These are phyloP conservation scores for Aphanomyces euteiches DNA, from an alignment of 352 stramenopile genomes.

Conservation along the genomic window DNA sequence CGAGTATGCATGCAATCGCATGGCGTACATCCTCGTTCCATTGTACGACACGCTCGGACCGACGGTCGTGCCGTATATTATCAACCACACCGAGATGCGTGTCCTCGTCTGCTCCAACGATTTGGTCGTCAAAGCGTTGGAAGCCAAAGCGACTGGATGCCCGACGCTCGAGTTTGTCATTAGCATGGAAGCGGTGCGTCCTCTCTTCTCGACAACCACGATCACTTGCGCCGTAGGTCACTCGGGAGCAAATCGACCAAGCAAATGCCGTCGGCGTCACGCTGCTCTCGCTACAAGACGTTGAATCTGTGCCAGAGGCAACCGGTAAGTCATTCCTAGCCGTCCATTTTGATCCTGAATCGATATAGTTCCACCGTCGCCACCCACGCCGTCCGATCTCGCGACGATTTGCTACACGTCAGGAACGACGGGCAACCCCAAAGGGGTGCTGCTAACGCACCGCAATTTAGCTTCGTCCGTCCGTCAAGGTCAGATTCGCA, in stretches of 20 bases:
- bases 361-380: slow-evolving; percentile 46
- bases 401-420: slow-evolving; percentile 95
- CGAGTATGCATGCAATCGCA: slow-evolving; percentile 54
- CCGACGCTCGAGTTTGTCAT: slow-evolving; percentile 48
- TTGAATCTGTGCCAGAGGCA: slow-evolving; percentile 22
- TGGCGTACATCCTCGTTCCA: slow-evolving; percentile 61
- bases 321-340: slow-evolving; percentile 6
- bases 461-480: slow-evolving; percentile 48
- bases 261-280: slow-evolving; percentile 11
- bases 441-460: slow-evolving; percentile 94
- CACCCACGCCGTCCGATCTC: slow-evolving; percentile 68
- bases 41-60: slow-evolving; percentile 78
- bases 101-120: slow-evolving; percentile 54
- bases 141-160: slow-evolving; percentile 45
- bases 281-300: slow-evolving; percentile 18
- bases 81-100: slow-evolving; percentile 65
- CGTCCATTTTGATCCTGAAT: slow-evolving; percentile 6
- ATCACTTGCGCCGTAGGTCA: slow-evolving; percentile 11
- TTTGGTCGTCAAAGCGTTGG: slow-evolving; percentile 57
- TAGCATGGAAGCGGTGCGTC: slow-evolving; percentile 17
- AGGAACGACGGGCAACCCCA: slow-evolving; percentile 94
- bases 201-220: not conserved
- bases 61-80: slow-evolving; percentile 62
- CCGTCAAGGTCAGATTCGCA: slow-evolving; percentile 34
- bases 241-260: not conserved